Evolutionary conservation across 2,329 filamentous ascomycete species (phyloP).

Genomic region (Botrytis tulipae): DNA sequence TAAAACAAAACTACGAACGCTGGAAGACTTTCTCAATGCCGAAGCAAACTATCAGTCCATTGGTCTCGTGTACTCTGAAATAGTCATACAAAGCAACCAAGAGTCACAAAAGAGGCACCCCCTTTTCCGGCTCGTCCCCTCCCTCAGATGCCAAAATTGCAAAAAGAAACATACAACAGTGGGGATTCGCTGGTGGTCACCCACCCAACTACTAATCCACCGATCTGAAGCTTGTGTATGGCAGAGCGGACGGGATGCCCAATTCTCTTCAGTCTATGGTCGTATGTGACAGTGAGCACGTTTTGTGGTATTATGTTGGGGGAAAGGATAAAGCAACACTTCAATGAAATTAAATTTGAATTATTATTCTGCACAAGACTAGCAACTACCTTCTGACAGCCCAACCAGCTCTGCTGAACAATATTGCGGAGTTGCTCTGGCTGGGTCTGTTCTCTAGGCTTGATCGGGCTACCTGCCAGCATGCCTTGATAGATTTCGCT

Average conservation of each 20-base stretch:
- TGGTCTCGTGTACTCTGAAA: rapidly evolving
- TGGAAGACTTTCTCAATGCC: not conserved
- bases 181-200: conserved; percentile 1
- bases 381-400: not conserved
- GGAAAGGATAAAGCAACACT: not conserved
- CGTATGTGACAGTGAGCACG: rapidly evolving
- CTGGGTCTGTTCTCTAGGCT: not conserved
- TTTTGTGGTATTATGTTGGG: not conserved
- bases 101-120: not conserved
- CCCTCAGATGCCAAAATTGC: not conserved
- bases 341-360: not conserved
- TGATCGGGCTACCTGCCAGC: not conserved
- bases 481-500: not conserved
- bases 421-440: not conserved
- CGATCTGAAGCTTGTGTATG: not conserved
- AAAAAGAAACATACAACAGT: not conserved
- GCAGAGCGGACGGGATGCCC: not conserved
- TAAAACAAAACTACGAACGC: not conserved
- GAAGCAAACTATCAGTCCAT: not conserved
- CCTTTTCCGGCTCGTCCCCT: not conserved
- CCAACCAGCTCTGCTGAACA: not conserved
- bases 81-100: not conserved
- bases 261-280: not conserved
- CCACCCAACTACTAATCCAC: not conserved
- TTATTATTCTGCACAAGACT: not conserved